Conservation (phyloP, 2,329 filamentous ascomycete species). For the Colletotrichum zoysiae region DNA sequence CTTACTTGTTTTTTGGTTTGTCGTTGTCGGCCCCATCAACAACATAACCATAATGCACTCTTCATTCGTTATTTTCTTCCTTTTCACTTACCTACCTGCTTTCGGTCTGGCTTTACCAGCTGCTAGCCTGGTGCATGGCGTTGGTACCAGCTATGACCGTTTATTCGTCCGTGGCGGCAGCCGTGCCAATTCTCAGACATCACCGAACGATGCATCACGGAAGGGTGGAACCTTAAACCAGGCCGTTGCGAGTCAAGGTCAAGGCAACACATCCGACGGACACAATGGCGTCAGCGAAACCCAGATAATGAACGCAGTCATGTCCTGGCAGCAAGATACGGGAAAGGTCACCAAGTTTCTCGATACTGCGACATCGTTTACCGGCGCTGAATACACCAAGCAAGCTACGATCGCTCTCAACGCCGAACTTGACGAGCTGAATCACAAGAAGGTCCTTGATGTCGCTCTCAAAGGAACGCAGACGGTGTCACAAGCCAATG, state of each 20-base stretch:
- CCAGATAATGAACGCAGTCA: constrained; percentile 43
- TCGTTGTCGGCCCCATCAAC: constrained; percentile 6
- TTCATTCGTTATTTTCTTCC: constrained; percentile 25
- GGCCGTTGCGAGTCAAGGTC: constrained; percentile 20
- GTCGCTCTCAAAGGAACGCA: constrained; percentile 34
- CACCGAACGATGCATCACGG: too few relatives aligned
- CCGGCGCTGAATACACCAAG: constrained; percentile 43
- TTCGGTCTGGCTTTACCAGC: constrained; percentile 29
- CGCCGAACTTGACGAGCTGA: constrained; percentile 44
- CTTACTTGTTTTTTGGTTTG: not conserved
- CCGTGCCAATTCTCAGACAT: too few relatives aligned
- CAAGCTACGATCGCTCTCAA: constrained; percentile 45
- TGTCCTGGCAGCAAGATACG: constrained; percentile 43
- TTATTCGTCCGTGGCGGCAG: too few relatives aligned
- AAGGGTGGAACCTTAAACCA: not conserved
- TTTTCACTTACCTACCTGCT: constrained; percentile 23
- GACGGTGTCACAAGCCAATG: constrained; percentile 41
- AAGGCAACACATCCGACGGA: constrained; percentile 18
- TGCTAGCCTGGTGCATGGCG: constrained; percentile 14
- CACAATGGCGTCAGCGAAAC: constrained; percentile 39
- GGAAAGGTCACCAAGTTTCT: constrained; percentile 44
- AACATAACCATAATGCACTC: constrained; percentile 36
- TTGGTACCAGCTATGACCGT: too few relatives aligned
- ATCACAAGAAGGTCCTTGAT: constrained; percentile 45
- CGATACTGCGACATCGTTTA: constrained; percentile 42